These are phyloP conservation scores for Garcia nutans DNA, from an alignment of 345 rosid genomes.

Conservation along the genomic window DNA sequence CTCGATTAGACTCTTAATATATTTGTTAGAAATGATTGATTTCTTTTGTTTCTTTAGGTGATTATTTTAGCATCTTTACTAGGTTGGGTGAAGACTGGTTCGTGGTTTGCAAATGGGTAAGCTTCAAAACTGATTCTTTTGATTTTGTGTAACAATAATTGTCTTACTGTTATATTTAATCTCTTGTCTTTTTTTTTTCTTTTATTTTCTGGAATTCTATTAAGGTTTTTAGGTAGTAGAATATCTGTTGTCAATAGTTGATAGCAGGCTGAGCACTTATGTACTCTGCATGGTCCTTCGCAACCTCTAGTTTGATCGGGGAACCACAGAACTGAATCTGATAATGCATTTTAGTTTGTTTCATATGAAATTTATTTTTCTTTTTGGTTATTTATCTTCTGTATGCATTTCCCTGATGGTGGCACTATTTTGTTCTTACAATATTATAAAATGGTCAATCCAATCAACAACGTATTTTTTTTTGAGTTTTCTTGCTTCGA, in stretches of 20 bases:
- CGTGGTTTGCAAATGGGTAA: conserved; percentile 31
- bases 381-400: neutral
- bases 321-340: too few relatives aligned
- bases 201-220: too few relatives aligned
- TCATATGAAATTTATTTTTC: too few relatives aligned
- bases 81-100: conserved; percentile 32
- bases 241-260: too few relatives aligned
- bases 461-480: neutral
- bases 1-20: neutral
- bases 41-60: conserved; percentile 39
- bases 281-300: too few relatives aligned
- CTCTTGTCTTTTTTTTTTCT: too few relatives aligned
- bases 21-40: too few relatives aligned
- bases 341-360: too few relatives aligned
- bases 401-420: neutral
- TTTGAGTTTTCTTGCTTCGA: neutral
- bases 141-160: too few relatives aligned
- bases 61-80: conserved; percentile 29
- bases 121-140: neutral
- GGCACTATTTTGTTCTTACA: neutral
- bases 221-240: too few relatives aligned
- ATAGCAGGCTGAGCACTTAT: too few relatives aligned
- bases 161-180: too few relatives aligned
- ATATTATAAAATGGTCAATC: neutral
- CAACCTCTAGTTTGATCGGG: neutral